Conservation (phyloP, 208 protist genomes). For the Leishmania martiniquensis region DNA sequence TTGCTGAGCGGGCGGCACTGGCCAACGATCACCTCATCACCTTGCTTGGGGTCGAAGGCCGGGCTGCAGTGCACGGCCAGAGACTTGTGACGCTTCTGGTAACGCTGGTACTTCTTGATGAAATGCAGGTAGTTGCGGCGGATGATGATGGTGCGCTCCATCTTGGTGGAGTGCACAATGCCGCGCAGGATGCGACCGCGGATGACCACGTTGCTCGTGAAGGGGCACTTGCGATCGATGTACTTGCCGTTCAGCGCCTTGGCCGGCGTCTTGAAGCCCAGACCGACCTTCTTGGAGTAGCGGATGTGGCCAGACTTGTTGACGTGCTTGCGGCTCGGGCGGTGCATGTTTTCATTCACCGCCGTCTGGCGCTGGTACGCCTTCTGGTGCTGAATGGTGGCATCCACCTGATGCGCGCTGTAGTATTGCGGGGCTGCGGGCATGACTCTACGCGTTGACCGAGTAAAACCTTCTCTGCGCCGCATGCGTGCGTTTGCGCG, state of each 20-base stretch:
- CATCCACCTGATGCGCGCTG: constrained; percentile 71
- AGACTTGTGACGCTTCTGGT: constrained; percentile 99
- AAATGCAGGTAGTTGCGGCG: constrained; percentile 99
- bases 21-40: constrained; percentile 99
- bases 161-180: constrained; percentile 98
- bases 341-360: constrained; percentile 92
- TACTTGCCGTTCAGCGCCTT: constrained; percentile 98
- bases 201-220: constrained; percentile 99
- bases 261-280: constrained; percentile 99
- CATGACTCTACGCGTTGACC: constrained; percentile 23
- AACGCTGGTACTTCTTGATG: constrained; percentile 99
- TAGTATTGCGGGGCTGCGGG: constrained; percentile 65
- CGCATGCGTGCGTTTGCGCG: too few relatives aligned
- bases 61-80: constrained; percentile 99
- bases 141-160: constrained; percentile 98
- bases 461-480: neutral
- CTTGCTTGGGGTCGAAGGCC: constrained; percentile 97
- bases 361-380: constrained; percentile 93
- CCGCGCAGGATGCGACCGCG: constrained; percentile 99
- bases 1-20: constrained; percentile 99
- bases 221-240: constrained; percentile 99
- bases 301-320: constrained; percentile 89
- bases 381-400: constrained; percentile 92
- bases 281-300: constrained; percentile 92
- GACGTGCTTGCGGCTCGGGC: constrained; percentile 52